Percentiles rank a stretch among this genome's conserved stretches.
These are phyloP conservation scores for Prunus campanulata DNA, from an alignment of 306 rosid genomes.

Conservation along the genomic window DNA sequence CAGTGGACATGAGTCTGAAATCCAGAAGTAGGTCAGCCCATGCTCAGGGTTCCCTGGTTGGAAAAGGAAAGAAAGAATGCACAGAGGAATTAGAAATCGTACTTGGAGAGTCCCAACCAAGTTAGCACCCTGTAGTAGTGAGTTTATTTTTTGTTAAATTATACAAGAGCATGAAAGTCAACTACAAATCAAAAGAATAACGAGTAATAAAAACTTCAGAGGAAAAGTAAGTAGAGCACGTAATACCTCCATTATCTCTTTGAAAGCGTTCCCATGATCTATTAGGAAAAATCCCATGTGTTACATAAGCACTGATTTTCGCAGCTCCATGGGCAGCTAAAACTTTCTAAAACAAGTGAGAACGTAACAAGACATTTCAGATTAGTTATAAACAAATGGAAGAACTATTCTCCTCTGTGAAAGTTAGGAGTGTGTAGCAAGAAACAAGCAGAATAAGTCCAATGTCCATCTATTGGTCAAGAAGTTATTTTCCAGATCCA, in stretches of 20 bases:
- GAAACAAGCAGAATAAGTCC: not conserved
- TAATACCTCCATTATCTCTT: conserved; percentile 71
- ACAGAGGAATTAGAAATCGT: not conserved
- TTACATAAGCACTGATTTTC: conserved; percentile 93
- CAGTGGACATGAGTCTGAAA: conserved; percentile 88
- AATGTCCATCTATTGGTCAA: not conserved
- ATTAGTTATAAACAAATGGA: not conserved
- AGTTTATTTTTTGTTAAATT: not conserved
- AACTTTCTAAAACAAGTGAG: conserved; percentile 63
- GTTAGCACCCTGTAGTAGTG: not conserved
- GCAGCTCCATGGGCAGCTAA: conserved; percentile 88
- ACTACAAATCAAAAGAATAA: not conserved
- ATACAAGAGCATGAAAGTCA: not conserved
- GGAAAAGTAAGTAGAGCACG: conserved; percentile 16
- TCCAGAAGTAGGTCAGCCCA: conserved; percentile 87
- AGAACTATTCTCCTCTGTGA: not conserved
- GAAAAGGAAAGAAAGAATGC: conserved; percentile 1
- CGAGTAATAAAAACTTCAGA: not conserved
- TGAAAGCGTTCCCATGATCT: conserved; percentile 87
- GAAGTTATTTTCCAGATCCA: not conserved
- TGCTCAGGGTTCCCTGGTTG: conserved; percentile 67
- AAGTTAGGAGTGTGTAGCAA: conserved; percentile 3
- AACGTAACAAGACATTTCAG: not conserved
- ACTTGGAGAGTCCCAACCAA: not conserved
- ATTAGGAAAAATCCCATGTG: conserved; percentile 95